Conservation (phyloP, 169 alveolate species). For the Amoebophrya sp. region DNA sequence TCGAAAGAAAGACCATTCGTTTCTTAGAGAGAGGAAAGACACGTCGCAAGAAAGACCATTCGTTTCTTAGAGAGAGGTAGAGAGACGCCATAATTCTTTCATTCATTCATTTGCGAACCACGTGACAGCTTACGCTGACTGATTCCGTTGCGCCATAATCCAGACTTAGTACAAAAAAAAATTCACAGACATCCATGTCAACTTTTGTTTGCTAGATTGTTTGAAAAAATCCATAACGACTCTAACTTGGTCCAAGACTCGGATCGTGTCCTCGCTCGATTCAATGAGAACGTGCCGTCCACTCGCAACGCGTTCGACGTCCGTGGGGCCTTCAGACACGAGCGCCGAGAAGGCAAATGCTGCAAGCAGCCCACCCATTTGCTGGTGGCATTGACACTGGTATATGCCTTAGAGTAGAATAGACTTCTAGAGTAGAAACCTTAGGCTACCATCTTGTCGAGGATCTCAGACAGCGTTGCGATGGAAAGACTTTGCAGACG, state of each 20-base stretch:
- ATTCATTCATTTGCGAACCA: too few relatives aligned
- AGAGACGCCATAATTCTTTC: not conserved
- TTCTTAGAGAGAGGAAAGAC: not conserved
- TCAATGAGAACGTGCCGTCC: not conserved
- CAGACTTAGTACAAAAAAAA: not conserved
- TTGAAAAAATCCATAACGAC: not conserved
- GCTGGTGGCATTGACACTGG: constrained; percentile 18
- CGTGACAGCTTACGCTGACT: not conserved
- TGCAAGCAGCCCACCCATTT: not conserved
- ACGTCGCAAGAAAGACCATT: not conserved
- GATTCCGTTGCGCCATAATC: not conserved
- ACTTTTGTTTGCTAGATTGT: not conserved
- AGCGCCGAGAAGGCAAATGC: constrained; percentile 12
- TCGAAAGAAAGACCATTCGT: not conserved
- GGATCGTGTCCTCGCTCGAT: not conserved
- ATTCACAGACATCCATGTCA: not conserved
- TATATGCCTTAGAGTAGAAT: too few relatives aligned
- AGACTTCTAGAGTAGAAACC: too few relatives aligned
- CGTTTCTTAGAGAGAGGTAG: not conserved
- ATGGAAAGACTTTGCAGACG: too few relatives aligned
- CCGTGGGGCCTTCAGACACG: not conserved
- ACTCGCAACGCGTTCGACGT: not conserved
- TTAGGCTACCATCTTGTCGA: too few relatives aligned
- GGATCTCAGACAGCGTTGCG: too few relatives aligned
- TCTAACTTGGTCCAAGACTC: not conserved